Percentiles rank a stretch among this genome's conserved stretches.
Conservation (phyloP, 495 filamentous ascomycete genomes). For the Niebla homalea region DNA sequence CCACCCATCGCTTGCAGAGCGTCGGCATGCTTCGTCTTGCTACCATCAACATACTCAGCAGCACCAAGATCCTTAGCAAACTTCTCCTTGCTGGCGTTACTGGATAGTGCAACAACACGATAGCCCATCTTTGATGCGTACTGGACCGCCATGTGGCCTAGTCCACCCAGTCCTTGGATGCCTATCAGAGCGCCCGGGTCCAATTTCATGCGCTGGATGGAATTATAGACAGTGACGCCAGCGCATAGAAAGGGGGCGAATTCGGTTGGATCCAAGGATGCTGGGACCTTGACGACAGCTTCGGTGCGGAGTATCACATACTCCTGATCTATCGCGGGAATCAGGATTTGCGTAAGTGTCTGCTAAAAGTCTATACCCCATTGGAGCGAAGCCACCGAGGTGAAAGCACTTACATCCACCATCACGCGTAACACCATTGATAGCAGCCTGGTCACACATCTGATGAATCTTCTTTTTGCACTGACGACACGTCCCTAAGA, state of each 20-base stretch:
- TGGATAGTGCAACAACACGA: slow-evolving; percentile 44
- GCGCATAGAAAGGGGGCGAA: slow-evolving; percentile 54
- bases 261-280: slow-evolving; percentile 39
- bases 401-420: slow-evolving; percentile 28
- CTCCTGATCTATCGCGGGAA: slow-evolving; percentile 35
- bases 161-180: slow-evolving; percentile 49
- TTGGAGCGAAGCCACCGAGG: slow-evolving; percentile 20
- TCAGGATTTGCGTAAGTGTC: not conserved
- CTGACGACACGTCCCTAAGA: slow-evolving; percentile 23
- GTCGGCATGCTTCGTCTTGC: slow-evolving; percentile 34
- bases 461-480: slow-evolving; percentile 31
- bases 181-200: slow-evolving; percentile 42
- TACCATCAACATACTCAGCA: slow-evolving; percentile 47
- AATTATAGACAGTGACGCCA: slow-evolving; percentile 57
- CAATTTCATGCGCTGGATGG: slow-evolving; percentile 44
- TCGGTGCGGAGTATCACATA: slow-evolving; percentile 47
- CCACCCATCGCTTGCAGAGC: slow-evolving; percentile 45
- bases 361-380: too few species aligned
- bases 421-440: slow-evolving; percentile 41
- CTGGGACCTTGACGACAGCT: slow-evolving; percentile 44
- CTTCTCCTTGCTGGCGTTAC: slow-evolving; percentile 38
- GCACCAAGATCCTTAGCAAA: slow-evolving; percentile 50
- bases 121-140: slow-evolving; percentile 52
- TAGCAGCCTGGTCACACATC: slow-evolving; percentile 29
- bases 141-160: slow-evolving; percentile 55